phyloP scores from a whole-genome alignment of 208 protist species.

The Leptomonas pyrrhocoris region DNA sequence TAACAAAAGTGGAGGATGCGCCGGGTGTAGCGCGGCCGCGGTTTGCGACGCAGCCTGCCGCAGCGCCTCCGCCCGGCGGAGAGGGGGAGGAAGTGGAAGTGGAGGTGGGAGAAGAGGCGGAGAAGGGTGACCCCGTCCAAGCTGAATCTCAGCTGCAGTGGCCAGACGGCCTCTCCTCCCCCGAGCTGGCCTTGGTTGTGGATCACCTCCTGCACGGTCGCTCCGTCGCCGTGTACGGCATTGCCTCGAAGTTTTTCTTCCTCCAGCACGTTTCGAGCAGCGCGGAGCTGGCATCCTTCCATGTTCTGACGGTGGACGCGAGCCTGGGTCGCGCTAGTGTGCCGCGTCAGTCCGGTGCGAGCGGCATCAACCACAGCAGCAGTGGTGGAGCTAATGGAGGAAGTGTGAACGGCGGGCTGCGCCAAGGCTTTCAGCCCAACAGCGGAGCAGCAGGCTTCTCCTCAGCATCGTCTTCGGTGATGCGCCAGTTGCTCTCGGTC shows the following conservation, averaged over 20 bases:
- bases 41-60: too few relatives aligned
- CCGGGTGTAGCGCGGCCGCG: too few relatives aligned
- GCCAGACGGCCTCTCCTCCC: slow-evolving; percentile 54
- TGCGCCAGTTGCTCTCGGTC: slow-evolving; percentile 1
- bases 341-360: neutral
- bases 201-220: slow-evolving; percentile 79
- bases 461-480: neutral
- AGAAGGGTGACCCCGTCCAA: neutral
- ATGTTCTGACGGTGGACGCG: slow-evolving; percentile 50
- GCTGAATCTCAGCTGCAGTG: slow-evolving; percentile 31
- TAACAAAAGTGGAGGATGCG: too few relatives aligned
- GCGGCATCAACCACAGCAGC: neutral
- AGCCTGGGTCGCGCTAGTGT: slow-evolving; percentile 21
- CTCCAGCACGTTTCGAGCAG: slow-evolving; percentile 71
- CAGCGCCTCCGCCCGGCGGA: too few relatives aligned
- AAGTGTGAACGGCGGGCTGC: neutral
- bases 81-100: neutral
- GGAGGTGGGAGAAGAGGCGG: neutral
- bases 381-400: slow-evolving; percentile 17
- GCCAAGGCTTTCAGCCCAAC: neutral
- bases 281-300: slow-evolving; percentile 46
- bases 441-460: neutral
- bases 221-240: slow-evolving; percentile 78
- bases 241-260: slow-evolving; percentile 81
- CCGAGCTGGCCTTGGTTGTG: slow-evolving; percentile 65